phyloP scores from a whole-genome alignment of 2,329 filamentous ascomycete species.

The Aurifilum marmelostoma region DNA sequence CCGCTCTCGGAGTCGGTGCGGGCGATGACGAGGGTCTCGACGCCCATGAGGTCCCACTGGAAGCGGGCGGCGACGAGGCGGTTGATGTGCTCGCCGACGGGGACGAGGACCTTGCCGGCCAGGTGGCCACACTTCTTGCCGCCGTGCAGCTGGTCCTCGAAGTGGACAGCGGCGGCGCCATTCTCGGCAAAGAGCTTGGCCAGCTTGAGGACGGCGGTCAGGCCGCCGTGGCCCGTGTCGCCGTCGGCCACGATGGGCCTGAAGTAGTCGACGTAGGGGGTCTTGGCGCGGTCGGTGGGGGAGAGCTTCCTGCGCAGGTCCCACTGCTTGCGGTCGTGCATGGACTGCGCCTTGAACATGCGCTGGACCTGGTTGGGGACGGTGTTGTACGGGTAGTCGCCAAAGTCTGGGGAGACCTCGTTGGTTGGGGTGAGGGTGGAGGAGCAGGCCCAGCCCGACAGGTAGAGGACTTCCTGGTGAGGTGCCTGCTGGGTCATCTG shows the following conservation, averaged over 20 bases:
- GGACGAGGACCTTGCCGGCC: conserved; percentile 93
- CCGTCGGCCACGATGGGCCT: conserved; percentile 95
- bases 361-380: conserved; percentile 98
- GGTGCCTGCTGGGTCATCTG: conserved; percentile 99
- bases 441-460: conserved; percentile 97
- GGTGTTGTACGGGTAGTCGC: conserved; percentile 98
- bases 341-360: conserved; percentile 91
- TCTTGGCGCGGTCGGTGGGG: conserved; percentile 70
- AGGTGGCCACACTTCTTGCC: conserved; percentile 98
- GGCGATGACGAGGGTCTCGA: conserved; percentile 91
- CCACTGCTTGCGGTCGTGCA: conserved; percentile 97
- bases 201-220: conserved; percentile 91
- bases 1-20: conserved; percentile 95
- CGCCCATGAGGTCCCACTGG: conserved; percentile 98
- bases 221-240: conserved; percentile 91
- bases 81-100: conserved; percentile 94
- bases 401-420: conserved; percentile 96
- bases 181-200: conserved; percentile 98
- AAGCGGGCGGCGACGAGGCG: conserved; percentile 88
- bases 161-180: conserved; percentile 93
- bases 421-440: conserved; percentile 91
- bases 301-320: conserved; percentile 80
- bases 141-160: conserved; percentile 96
- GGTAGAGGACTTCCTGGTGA: conserved; percentile 93
- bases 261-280: conserved; percentile 88